Conservation (phyloP, 2,329 filamentous ascomycete species). For the Cladosporium austrohemisphaericum region DNA sequence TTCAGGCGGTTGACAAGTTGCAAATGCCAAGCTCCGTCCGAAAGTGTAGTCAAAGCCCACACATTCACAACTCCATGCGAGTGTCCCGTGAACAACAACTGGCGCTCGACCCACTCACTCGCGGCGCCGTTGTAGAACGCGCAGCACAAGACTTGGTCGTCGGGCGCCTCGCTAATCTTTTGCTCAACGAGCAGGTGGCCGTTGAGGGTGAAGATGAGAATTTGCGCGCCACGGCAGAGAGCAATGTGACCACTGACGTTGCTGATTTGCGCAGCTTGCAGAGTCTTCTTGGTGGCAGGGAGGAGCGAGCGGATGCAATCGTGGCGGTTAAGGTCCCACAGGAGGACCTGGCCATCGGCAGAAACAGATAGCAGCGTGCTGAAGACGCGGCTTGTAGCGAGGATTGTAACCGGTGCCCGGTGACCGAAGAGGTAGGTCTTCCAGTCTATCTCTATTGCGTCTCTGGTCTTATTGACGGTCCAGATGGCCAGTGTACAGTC, state of each 20-base stretch:
- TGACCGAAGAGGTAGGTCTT: constrained; percentile 85
- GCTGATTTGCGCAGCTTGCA: constrained; percentile 78
- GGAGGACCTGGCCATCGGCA: constrained; percentile 73
- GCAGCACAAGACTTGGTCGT: constrained; percentile 72
- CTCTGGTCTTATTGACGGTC: constrained; percentile 58
- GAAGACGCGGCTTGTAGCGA: constrained; percentile 84
- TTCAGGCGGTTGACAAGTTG: constrained; percentile 78
- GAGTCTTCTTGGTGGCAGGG: constrained; percentile 53
- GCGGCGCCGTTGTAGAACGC: constrained; percentile 89
- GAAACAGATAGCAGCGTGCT: constrained; percentile 83
- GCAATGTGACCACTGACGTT: constrained; percentile 88
- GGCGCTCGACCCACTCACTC: constrained; percentile 87
- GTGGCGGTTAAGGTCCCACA: constrained; percentile 92
- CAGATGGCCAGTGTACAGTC: constrained; percentile 90
- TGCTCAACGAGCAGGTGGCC: constrained; percentile 79
- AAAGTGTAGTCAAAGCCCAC: constrained; percentile 55
- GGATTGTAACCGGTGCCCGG: constrained; percentile 72
- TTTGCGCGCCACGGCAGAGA: constrained; percentile 70
- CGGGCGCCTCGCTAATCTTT: constrained; percentile 64
- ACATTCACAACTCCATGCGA: constrained; percentile 77
- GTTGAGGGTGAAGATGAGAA: constrained; percentile 83
- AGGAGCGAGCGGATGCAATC: constrained; percentile 62
- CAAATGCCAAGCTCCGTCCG: constrained; percentile 66
- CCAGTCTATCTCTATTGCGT: constrained; percentile 73
- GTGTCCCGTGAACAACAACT: constrained; percentile 86